Percentiles rank a stretch among this genome's conserved stretches.
These are phyloP conservation scores for Tetrahymena malaccensis DNA, from an alignment of 73 alveolate species.

Conservation along the genomic window DNA sequence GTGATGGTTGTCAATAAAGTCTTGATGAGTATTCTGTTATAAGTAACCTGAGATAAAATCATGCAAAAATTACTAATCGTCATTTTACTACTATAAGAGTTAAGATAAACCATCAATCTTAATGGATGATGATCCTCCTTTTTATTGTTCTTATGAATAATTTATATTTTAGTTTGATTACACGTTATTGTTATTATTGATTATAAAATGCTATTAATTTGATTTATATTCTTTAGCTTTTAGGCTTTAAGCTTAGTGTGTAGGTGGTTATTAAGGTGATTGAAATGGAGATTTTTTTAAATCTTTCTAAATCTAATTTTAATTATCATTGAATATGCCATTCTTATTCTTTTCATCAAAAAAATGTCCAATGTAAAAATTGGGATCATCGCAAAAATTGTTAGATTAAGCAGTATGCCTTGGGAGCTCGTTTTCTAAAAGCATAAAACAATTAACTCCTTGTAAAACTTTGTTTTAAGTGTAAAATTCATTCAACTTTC, in stretches of 20 bases:
- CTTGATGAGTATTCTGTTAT: background rate
- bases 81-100: background rate
- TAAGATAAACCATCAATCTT: background rate
- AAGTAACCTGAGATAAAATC: background rate
- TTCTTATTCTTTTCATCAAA: background rate
- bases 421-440: background rate
- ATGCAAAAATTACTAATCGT: background rate
- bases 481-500: background rate
- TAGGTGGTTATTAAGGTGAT: background rate
- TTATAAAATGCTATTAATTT: background rate
- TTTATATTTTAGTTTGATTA: background rate
- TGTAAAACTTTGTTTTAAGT: background rate
- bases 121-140: background rate
- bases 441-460: background rate
- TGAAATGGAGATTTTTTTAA: background rate
- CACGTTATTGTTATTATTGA: background rate
- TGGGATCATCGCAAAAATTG: background rate
- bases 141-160: background rate
- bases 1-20: background rate
- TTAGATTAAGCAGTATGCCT: background rate
- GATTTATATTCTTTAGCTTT: background rate
- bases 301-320: background rate
- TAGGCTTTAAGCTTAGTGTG: background rate
- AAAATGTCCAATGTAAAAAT: background rate
- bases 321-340: background rate